Conservation (phyloP, 345 rosid species). For the Citrus hindsii region DNA sequence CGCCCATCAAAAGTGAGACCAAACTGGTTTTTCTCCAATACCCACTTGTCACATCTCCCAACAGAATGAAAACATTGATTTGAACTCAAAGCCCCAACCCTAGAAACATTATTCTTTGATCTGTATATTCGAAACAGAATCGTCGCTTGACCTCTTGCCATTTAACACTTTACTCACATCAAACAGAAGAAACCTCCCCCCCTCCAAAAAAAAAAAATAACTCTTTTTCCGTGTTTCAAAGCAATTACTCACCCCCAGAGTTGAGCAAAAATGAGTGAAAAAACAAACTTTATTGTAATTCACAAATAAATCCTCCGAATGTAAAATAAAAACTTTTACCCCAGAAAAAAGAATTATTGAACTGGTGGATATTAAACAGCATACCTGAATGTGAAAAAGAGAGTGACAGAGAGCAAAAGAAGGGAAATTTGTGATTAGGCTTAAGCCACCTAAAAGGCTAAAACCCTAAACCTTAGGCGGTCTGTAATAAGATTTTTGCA, state of each 20-base stretch:
- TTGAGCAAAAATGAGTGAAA: neutral
- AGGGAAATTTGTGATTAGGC: slow-evolving; percentile 10
- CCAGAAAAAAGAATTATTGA: neutral
- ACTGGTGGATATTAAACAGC: neutral
- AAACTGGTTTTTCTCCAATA: slow-evolving; percentile 17
- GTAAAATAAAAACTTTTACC: neutral
- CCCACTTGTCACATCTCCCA: slow-evolving; percentile 27
- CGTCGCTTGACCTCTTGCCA: slow-evolving; percentile 52
- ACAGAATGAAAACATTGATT: slow-evolving; percentile 35
- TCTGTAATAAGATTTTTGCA: neutral
- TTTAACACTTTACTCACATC: slow-evolving; percentile 11
- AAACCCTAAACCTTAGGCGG: slow-evolving; percentile 22
- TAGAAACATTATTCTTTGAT: slow-evolving; percentile 26
- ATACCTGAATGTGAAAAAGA: neutral
- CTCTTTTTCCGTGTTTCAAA: neutral
- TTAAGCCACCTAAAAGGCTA: slow-evolving; percentile 18
- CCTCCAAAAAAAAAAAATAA: neutral
- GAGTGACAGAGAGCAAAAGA: neutral
- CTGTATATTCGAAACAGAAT: slow-evolving; percentile 44
- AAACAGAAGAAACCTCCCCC: neutral
- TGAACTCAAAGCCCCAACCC: slow-evolving; percentile 25
- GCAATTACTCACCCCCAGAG: neutral
- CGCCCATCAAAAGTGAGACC: slow-evolving; percentile 23
- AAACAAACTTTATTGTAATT: neutral
- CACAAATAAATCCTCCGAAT: neutral